phyloP scores from a whole-genome alignment of 2,329 filamentous ascomycete genomes.

The Tolypocladium capitatum region DNA sequence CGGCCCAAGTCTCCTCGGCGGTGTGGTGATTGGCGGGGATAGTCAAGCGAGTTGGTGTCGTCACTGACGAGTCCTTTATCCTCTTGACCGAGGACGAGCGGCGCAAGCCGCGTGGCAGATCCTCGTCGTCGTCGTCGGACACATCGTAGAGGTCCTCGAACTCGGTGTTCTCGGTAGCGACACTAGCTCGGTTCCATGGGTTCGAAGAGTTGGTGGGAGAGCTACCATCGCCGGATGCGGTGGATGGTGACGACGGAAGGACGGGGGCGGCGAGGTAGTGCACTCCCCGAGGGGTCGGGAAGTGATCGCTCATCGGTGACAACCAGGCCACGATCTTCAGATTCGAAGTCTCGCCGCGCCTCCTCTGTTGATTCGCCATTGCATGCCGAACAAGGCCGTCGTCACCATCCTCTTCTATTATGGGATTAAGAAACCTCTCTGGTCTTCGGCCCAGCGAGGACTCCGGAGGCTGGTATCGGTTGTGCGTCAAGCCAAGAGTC shows the following conservation, averaged over 20 bases:
- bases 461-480: conserved; percentile 30
- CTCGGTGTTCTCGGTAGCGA: conserved; percentile 52
- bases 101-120: conserved; percentile 9
- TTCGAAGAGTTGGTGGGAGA: conserved; percentile 43
- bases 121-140: conserved; percentile 58
- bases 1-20: conserved; percentile 29
- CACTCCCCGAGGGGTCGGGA: conserved; percentile 57
- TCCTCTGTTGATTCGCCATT: conserved; percentile 10
- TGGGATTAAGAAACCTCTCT: conserved; percentile 46
- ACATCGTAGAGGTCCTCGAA: conserved; percentile 84
- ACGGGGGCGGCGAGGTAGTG: conserved; percentile 51
- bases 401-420: conserved; percentile 45
- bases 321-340: conserved; percentile 46
- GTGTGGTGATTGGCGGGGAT: conserved; percentile 32
- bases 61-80: conserved; percentile 19
- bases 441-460: conserved; percentile 44
- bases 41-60: conserved; percentile 30
- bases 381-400: conserved; percentile 15
- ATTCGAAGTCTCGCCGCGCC: conserved; percentile 21
- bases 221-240: conserved; percentile 33
- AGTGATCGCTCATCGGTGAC: conserved; percentile 48
- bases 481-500: conserved; percentile 9
- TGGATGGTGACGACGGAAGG: conserved; percentile 46
- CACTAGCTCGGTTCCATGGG: conserved; percentile 50
- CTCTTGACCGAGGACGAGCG: conserved; percentile 23